phyloP scores from a whole-genome alignment of 805 yeast species.

The Clavispora fructus region DNA sequence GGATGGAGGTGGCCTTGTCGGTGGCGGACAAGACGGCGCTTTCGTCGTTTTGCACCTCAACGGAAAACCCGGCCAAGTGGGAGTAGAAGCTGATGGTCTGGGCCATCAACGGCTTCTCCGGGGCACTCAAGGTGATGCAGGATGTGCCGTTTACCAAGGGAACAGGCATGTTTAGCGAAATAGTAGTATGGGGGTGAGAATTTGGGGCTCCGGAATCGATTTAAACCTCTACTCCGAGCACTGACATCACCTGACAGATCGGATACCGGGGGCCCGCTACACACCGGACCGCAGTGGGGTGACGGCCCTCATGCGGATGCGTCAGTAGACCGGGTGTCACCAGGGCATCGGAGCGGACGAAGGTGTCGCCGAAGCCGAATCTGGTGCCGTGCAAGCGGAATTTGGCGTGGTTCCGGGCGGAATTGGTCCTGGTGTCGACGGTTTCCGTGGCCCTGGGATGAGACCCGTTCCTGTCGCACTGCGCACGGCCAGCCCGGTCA shows the following conservation, averaged over 20 bases:
- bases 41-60: conserved; percentile 17
- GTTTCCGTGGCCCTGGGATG: too few relatives aligned
- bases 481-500: too few relatives aligned
- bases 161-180: conserved; percentile 9
- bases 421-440: too few relatives aligned
- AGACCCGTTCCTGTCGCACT: too few relatives aligned
- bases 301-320: conserved; percentile 1
- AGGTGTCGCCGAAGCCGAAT: too few relatives aligned
- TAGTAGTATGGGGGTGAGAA: neutral
- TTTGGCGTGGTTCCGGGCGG: too few relatives aligned
- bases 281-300: neutral
- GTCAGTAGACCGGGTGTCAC: neutral
- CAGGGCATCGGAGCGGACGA: too few relatives aligned
- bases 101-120: conserved; percentile 37
- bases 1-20: conserved; percentile 18
- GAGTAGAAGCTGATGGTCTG: conserved; percentile 55
- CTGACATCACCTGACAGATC: conserved; percentile 12
- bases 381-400: too few relatives aligned
- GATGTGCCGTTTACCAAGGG: conserved; percentile 56
- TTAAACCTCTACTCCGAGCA: conserved; percentile 2
- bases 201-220: neutral
- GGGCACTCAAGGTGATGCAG: conserved; percentile 48
- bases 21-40: conserved; percentile 19
- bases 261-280: conserved; percentile 2
- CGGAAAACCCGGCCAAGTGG: conserved; percentile 31